A percentile compares a stretch with the other conserved stretches of the same genome.
phyloP scores from a whole-genome alignment of 495 filamentous ascomycete species.

The Penicillium maclennaniae region DNA sequence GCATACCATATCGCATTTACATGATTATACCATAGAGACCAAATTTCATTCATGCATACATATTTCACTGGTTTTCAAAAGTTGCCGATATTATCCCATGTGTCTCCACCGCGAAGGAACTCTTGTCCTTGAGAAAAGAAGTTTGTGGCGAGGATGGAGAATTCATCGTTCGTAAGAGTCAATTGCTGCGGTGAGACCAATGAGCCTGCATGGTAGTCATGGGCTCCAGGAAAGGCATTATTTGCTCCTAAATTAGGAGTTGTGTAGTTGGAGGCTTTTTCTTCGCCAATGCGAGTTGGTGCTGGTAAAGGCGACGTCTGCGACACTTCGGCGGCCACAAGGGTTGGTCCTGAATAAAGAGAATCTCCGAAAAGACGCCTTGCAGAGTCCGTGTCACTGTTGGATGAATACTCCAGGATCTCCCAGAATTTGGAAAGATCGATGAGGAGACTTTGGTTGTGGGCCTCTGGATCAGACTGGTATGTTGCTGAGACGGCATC shows the following conservation, averaged over 20 bases:
- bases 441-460: conserved; percentile 44
- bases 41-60: not conserved
- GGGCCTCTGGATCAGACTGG: conserved; percentile 34
- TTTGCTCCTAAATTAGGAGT: conserved; percentile 14
- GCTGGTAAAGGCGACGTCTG: conserved; percentile 45
- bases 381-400: conserved; percentile 39
- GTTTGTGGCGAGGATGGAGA: conserved; percentile 46
- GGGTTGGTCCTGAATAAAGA: conserved; percentile 25
- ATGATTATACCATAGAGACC: not conserved
- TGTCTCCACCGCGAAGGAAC: conserved; percentile 37
- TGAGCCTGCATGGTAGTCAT: conserved; percentile 20
- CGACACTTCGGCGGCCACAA: conserved; percentile 36
- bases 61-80: conserved; percentile 18
- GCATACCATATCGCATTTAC: not conserved
- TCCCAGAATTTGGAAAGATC: conserved; percentile 50
- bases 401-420: conserved; percentile 47
- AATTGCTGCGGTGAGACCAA: conserved; percentile 27
- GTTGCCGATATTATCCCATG: conserved; percentile 39
- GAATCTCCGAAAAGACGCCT: conserved; percentile 41
- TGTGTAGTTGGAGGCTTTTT: conserved; percentile 12
- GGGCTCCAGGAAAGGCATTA: conserved; percentile 10
- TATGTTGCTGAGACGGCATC: conserved; percentile 46
- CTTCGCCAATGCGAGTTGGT: conserved; percentile 35
- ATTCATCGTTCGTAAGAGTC: conserved; percentile 40
- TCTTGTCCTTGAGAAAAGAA: conserved; percentile 48